Percentiles rank a stretch among this genome's conserved stretches.
Evolutionary conservation across 169 alveolate genomes (phyloP).

Genomic region (Besnoitia besnoiti): DNA sequence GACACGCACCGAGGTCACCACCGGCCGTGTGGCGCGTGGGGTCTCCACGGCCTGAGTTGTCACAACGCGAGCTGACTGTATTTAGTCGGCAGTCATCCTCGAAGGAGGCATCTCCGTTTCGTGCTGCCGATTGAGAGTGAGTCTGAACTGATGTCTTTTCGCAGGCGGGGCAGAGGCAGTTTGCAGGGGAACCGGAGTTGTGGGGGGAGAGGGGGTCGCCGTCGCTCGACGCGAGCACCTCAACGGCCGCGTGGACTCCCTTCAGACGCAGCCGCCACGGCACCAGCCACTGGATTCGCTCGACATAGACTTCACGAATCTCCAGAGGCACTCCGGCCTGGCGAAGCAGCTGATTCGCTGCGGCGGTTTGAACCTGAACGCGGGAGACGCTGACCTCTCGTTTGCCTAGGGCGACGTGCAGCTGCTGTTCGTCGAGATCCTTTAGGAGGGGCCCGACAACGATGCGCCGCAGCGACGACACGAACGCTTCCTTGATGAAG

Average conservation of each 20-base stretch:
- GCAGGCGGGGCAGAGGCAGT: background rate
- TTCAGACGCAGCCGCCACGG: conserved; percentile 41
- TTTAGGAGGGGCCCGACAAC: conserved; percentile 27
- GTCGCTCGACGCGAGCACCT: background rate
- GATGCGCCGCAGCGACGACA: conserved; percentile 18
- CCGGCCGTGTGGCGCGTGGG: too few species aligned
- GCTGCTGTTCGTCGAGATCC: conserved; percentile 32
- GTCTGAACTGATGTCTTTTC: background rate
- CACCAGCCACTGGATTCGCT: conserved; percentile 28
- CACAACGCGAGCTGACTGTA: too few species aligned
- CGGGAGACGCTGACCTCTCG: conserved; percentile 20
- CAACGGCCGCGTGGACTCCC: conserved; percentile 21
- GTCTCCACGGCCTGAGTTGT: too few species aligned
- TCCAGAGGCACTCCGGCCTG: conserved; percentile 6
- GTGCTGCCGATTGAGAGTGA: too few species aligned
- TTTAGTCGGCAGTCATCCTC: too few species aligned
- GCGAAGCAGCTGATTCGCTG: conserved; percentile 27
- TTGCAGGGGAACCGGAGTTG: background rate
- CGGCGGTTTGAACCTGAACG: conserved; percentile 30
- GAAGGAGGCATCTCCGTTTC: too few species aligned
- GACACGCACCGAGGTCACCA: too few species aligned
- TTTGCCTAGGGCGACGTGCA: conserved; percentile 8
- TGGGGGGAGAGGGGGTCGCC: background rate
- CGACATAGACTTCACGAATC: conserved; percentile 23
- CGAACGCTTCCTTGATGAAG: conserved; percentile 20